Evolutionary conservation across 306 rosid species (phyloP).

Genomic region (Oemleria cerasiformis): DNA sequence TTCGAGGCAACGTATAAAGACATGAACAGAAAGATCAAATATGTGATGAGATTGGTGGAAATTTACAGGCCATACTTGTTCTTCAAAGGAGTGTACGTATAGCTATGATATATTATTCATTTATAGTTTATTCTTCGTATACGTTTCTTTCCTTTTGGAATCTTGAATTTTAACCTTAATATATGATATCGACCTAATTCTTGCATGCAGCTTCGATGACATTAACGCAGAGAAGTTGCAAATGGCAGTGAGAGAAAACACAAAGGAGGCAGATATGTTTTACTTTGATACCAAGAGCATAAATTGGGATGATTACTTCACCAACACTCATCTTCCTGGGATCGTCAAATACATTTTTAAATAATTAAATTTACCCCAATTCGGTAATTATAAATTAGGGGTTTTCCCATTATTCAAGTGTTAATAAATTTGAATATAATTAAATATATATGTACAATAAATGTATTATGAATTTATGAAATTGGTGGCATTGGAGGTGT

Average conservation of each 20-base stretch:
- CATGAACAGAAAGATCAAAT: slow-evolving; percentile 51
- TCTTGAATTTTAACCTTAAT: background rate
- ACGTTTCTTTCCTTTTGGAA: background rate
- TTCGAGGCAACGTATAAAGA: slow-evolving; percentile 44
- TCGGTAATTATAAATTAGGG: background rate
- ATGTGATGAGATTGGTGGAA: slow-evolving; percentile 66
- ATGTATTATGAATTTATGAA: too few species aligned
- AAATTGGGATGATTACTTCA: slow-evolving; percentile 73
- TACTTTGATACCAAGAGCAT: slow-evolving; percentile 58
- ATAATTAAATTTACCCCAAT: slow-evolving; percentile 30
- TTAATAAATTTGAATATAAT: background rate
- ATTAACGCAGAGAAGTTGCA: slow-evolving; percentile 55
- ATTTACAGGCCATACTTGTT: slow-evolving; percentile 77
- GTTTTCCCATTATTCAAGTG: background rate
- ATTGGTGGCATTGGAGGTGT: too few species aligned
- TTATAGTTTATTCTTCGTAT: background rate
- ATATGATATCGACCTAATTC: background rate
- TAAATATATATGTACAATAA: too few species aligned
- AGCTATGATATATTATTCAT: background rate
- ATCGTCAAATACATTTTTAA: slow-evolving; percentile 54
- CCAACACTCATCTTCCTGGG: slow-evolving; percentile 57
- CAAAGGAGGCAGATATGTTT: slow-evolving; percentile 49
- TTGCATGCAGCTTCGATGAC: slow-evolving; percentile 58
- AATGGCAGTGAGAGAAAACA: slow-evolving; percentile 33
- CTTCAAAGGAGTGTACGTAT: slow-evolving; percentile 77